A percentile compares a stretch with the other conserved stretches of the same genome.
Evolutionary conservation across 108 stramenopile genomes (phyloP).

Genomic region (Cyclotella baltica): DNA sequence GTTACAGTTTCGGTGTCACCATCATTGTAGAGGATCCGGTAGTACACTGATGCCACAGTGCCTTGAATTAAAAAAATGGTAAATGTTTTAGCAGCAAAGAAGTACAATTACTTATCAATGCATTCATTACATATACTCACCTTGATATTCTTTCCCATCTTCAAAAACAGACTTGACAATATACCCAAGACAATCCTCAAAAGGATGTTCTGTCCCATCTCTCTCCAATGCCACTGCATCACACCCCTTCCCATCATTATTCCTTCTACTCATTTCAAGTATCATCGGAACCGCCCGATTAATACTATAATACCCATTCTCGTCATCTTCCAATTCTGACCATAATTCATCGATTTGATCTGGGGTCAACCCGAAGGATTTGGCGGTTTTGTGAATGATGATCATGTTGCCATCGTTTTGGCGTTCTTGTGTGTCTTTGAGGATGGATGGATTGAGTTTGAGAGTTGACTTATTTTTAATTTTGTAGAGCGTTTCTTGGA

Average conservation of each 20-base stretch:
- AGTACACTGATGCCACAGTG: conserved; percentile 24
- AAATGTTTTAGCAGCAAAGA: background rate
- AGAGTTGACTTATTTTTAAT: conserved; percentile 10
- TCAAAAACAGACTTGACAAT: conserved; percentile 38
- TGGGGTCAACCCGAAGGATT: conserved; percentile 10
- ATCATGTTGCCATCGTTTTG: conserved; percentile 24
- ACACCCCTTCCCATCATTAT: background rate
- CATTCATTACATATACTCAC: background rate
- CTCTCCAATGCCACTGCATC: background rate
- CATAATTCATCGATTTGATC: conserved; percentile 23
- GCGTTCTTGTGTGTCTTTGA: background rate
- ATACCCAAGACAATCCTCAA: conserved; percentile 12
- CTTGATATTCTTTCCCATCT: conserved; percentile 32
- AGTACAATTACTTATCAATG: background rate
- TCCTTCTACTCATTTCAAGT: background rate
- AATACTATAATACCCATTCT: conserved; percentile 35
- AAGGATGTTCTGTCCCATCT: background rate
- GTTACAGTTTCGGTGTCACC: conserved; percentile 31
- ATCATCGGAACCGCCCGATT: conserved; percentile 30
- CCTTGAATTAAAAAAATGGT: background rate
- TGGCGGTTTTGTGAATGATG: conserved; percentile 7
- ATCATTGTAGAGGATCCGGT: conserved; percentile 37
- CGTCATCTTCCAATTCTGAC: background rate
- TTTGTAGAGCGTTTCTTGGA: conserved; percentile 26
- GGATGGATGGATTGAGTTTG: background rate